Conservation (phyloP, 352 stramenopile genomes). For the Phytophthora pini region DNA sequence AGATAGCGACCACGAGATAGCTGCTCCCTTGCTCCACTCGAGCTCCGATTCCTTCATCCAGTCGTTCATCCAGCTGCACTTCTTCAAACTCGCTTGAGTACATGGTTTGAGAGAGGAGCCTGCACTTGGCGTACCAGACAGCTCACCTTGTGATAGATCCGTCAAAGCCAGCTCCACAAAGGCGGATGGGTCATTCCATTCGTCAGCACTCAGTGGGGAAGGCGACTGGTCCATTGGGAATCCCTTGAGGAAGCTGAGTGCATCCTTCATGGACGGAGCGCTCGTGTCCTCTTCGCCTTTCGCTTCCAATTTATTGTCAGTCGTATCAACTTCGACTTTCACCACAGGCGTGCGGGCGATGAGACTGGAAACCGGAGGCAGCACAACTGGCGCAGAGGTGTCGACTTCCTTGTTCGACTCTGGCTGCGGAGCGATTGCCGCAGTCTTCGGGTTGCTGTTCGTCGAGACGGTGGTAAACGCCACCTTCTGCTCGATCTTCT, state of each 20-base stretch:
- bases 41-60: conserved; percentile 67
- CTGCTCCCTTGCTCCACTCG: conserved; percentile 61
- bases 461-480: conserved; percentile 31
- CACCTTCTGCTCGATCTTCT: conserved; percentile 66
- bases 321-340: conserved; percentile 13
- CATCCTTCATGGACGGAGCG: conserved; percentile 39
- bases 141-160: conserved; percentile 50
- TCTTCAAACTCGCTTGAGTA: conserved; percentile 30
- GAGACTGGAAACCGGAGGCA: conserved; percentile 23
- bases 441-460: not conserved
- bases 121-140: conserved; percentile 25
- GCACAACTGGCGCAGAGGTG: conserved; percentile 1
- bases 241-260: conserved; percentile 7
- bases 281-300: conserved; percentile 19
- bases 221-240: conserved; percentile 33
- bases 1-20: conserved; percentile 67
- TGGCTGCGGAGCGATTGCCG: not conserved
- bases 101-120: conserved; percentile 9
- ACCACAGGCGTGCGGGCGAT: not conserved
- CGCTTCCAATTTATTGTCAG: not conserved
- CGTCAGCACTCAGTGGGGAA: conserved; percentile 68
- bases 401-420: not conserved
- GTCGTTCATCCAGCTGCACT: conserved; percentile 53
- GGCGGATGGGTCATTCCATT: conserved; percentile 59
- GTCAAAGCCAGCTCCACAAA: conserved; percentile 56